phyloP scores from a whole-genome alignment of 2,329 filamentous ascomycete genomes.

The Myriosclerotinia duriaeana region DNA sequence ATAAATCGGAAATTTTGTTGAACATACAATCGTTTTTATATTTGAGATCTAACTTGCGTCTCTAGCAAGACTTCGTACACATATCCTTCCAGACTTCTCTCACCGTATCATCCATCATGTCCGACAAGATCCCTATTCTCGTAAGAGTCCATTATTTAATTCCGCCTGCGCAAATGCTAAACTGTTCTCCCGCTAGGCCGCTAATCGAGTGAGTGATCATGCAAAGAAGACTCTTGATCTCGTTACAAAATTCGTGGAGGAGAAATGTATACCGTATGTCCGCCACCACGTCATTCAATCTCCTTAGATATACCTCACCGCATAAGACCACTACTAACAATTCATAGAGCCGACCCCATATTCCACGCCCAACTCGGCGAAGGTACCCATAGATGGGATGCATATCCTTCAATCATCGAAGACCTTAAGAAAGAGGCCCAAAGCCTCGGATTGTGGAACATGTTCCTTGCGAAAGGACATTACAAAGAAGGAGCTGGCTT shows the following conservation, averaged over 20 bases:
- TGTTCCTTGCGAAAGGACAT: constrained; percentile 94
- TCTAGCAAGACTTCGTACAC: background rate
- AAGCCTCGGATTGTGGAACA: constrained; percentile 90
- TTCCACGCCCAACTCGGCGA: constrained; percentile 75
- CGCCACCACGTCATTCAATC: background rate
- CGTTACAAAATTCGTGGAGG: constrained; percentile 94
- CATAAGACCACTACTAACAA: constrained; percentile 27
- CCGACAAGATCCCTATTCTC: constrained; percentile 49
- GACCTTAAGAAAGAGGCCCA: constrained; percentile 83
- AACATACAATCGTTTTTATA: background rate
- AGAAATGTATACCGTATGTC: constrained; percentile 80
- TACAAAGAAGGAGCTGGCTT: constrained; percentile 95
- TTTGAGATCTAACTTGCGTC: background rate
- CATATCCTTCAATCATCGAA: constrained; percentile 79
- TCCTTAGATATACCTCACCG: constrained; percentile 23
- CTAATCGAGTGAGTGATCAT: constrained; percentile 68
- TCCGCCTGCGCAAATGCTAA: constrained; percentile 27
- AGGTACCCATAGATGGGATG: constrained; percentile 74
- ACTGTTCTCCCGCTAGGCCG: constrained; percentile 34
- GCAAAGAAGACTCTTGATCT: constrained; percentile 82
- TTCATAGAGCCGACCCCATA: constrained; percentile 69
- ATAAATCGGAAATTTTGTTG: background rate
- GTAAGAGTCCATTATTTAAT: constrained; percentile 39
- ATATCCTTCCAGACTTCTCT: background rate
- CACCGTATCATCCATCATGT: constrained; percentile 42